Evolutionary conservation across 768 basidiomycete genomes (phyloP).

Genomic region (Lactarius hatsudake): DNA sequence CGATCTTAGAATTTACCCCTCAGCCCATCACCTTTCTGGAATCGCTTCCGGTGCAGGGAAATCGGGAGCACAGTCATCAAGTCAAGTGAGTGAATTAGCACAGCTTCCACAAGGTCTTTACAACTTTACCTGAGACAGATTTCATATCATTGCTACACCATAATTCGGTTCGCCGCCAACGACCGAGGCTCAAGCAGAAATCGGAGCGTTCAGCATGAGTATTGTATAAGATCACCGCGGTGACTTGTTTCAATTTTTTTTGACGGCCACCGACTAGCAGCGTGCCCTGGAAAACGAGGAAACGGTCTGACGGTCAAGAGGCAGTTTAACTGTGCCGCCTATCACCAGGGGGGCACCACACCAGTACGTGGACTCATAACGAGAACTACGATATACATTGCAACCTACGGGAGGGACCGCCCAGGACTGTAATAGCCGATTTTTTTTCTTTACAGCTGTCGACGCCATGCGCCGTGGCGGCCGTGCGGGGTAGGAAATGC

Average conservation of each 20-base stretch:
- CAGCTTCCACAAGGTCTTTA: too few species aligned
- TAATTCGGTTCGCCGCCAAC: background rate
- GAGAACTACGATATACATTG: background rate
- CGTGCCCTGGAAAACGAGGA: background rate
- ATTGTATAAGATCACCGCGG: background rate
- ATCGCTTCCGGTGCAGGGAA: background rate
- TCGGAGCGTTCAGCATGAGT: background rate
- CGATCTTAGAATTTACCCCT: background rate
- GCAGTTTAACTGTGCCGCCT: background rate
- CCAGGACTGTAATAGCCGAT: background rate
- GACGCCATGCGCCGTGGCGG: background rate
- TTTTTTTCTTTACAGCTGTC: background rate
- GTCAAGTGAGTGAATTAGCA: background rate
- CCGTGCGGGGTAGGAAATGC: background rate
- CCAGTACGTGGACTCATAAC: constrained; percentile 32
- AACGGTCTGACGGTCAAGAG: background rate
- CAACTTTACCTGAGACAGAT: background rate
- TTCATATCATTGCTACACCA: background rate
- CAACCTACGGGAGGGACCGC: background rate
- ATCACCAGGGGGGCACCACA: background rate
- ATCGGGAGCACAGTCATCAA: background rate
- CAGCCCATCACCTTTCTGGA: too few species aligned
- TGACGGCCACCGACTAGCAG: background rate
- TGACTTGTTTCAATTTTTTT: background rate
- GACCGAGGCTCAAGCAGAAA: background rate